phyloP scores from a whole-genome alignment of 2,329 filamentous ascomycete genomes.

The Colletotrichum gigasporum region DNA sequence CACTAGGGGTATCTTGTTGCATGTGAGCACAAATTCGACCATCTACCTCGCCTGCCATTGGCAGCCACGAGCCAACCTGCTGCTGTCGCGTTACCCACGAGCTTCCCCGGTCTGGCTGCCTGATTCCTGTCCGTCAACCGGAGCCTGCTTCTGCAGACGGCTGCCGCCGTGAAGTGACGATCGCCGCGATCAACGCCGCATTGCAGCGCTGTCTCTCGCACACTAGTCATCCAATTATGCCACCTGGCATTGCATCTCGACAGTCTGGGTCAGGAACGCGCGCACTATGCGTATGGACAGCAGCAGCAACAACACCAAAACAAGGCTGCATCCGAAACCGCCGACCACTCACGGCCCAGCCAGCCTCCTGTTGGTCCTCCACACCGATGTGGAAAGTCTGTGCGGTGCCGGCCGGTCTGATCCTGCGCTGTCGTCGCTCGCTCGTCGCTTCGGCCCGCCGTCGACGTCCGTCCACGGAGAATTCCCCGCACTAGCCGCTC shows the following conservation, averaged over 20 bases:
- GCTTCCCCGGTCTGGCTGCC: not conserved
- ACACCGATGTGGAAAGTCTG: slow-evolving; percentile 10
- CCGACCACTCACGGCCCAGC: not conserved
- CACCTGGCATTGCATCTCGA: slow-evolving; percentile 3
- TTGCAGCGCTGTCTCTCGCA: slow-evolving; percentile 5
- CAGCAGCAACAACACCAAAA: not conserved
- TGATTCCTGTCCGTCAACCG: slow-evolving; percentile 8
- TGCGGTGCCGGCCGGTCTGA: slow-evolving; percentile 20
- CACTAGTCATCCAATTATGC: slow-evolving; percentile 13
- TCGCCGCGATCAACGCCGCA: slow-evolving; percentile 26
- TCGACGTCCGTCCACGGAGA: not conserved
- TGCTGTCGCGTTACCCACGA: slow-evolving; percentile 9
- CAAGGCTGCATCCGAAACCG: slow-evolving; percentile 1
- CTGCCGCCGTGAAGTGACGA: slow-evolving; percentile 23
- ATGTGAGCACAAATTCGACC: slow-evolving; percentile 24
- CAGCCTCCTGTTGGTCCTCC: slow-evolving; percentile 5
- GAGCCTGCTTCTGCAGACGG: slow-evolving; percentile 15
- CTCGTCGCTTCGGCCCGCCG: slow-evolving; percentile 8
- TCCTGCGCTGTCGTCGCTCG: not conserved
- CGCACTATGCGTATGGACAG: not conserved
- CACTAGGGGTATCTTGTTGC: slow-evolving; percentile 28
- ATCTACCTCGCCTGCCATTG: slow-evolving; percentile 11
- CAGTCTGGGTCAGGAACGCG: slow-evolving; percentile 21
- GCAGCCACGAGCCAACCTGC: slow-evolving; percentile 1
- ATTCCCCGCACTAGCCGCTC: slow-evolving; percentile 29